Conservation (phyloP, 2,329 filamentous ascomycete genomes). For the Graphilbum fragrans region DNA sequence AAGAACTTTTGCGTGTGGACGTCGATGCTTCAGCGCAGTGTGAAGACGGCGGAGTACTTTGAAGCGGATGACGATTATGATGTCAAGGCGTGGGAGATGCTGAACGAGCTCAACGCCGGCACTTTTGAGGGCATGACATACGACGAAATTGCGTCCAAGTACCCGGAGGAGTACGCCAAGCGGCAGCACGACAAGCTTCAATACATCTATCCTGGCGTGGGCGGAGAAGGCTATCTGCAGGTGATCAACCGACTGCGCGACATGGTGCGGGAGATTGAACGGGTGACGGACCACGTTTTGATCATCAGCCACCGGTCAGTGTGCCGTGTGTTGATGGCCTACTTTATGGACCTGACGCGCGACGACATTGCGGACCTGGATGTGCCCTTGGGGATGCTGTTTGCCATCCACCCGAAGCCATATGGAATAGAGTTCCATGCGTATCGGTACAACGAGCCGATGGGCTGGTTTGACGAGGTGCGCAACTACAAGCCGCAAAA, state of each 20-base stretch:
- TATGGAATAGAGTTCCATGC: slow-evolving; percentile 97
- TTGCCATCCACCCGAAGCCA: slow-evolving; percentile 91
- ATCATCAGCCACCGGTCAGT: slow-evolving; percentile 89
- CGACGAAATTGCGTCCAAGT: slow-evolving; percentile 68
- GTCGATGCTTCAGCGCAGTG: slow-evolving; percentile 84
- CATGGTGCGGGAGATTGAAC: slow-evolving; percentile 93
- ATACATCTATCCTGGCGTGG: slow-evolving; percentile 92
- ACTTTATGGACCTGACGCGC: slow-evolving; percentile 86
- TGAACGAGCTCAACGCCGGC: slow-evolving; percentile 91
- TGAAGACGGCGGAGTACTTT: slow-evolving; percentile 81
- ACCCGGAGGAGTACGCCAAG: slow-evolving; percentile 69
- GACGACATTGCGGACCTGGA: slow-evolving; percentile 92
- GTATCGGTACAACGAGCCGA: slow-evolving; percentile 73
- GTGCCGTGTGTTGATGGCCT: slow-evolving; percentile 83
- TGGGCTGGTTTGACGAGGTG: slow-evolving; percentile 72
- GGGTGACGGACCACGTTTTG: slow-evolving; percentile 89
- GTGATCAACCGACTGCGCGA: slow-evolving; percentile 91
- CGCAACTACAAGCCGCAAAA: slow-evolving; percentile 69
- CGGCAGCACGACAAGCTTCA: slow-evolving; percentile 80
- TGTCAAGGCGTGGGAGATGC: slow-evolving; percentile 94
- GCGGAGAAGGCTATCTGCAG: slow-evolving; percentile 92
- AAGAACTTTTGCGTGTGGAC: slow-evolving; percentile 99
- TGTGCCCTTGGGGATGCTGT: slow-evolving; percentile 85
- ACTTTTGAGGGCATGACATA: slow-evolving; percentile 94
- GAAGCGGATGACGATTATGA: slow-evolving; percentile 88